A percentile compares a stretch with the other conserved stretches of the same genome.
Evolutionary conservation across 2,329 filamentous ascomycete species (phyloP).

Genomic region (Claviceps sorghi): DNA sequence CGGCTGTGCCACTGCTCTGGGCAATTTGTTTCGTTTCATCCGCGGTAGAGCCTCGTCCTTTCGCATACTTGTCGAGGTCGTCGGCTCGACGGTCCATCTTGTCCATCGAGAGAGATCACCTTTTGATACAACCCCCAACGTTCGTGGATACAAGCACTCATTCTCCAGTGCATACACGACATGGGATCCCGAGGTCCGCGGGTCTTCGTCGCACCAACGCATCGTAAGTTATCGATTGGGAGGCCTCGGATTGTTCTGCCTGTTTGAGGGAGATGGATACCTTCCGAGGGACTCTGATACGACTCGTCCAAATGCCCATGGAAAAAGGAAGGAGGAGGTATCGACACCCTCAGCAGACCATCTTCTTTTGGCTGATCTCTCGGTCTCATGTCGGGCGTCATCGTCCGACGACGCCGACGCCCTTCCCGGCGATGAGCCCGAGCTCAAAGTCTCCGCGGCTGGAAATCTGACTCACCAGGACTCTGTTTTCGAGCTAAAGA

Average conservation of each 20-base stretch:
- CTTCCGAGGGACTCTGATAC: constrained; percentile 1
- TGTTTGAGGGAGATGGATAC: constrained; percentile 17
- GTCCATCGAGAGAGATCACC: constrained; percentile 47
- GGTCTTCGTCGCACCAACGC: constrained; percentile 47
- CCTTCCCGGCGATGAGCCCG: constrained; percentile 8
- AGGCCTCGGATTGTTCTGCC: constrained; percentile 13
- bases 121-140: constrained; percentile 36
- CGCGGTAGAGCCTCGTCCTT: constrained; percentile 31
- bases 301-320: background rate
- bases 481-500: constrained; percentile 30
- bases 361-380: background rate
- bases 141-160: constrained; percentile 48
- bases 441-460: constrained; percentile 6
- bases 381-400: background rate
- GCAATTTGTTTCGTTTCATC: constrained; percentile 41
- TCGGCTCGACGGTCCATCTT: constrained; percentile 42
- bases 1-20: constrained; percentile 42
- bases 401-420: background rate
- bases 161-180: constrained; percentile 54
- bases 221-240: constrained; percentile 1
- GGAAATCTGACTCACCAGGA: constrained; percentile 10
- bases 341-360: background rate
- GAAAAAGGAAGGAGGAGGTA: background rate
- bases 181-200: constrained; percentile 39
- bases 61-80: constrained; percentile 38